Evolutionary conservation across 2,329 filamentous ascomycete genomes (phyloP).

Genomic region (Ciborinia camelliae): DNA sequence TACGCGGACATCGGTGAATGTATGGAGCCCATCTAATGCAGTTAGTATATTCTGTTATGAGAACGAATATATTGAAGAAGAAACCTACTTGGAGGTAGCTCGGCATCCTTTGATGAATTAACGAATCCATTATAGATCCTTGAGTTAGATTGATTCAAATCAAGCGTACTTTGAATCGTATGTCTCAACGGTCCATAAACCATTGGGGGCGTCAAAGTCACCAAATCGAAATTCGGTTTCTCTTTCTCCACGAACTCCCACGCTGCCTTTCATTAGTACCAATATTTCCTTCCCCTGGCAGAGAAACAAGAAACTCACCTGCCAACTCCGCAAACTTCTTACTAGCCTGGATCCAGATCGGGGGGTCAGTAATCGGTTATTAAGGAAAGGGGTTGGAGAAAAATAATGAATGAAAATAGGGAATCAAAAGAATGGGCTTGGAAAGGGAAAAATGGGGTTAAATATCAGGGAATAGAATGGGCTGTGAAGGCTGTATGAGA

Average conservation of each 20-base stretch:
- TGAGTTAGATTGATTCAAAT: slow-evolving; percentile 68
- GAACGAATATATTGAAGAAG: not conserved
- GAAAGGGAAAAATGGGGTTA: too few species aligned
- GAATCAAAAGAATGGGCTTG: too few species aligned
- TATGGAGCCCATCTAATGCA: slow-evolving; percentile 38
- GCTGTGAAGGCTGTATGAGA: too few species aligned
- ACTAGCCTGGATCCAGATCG: too few species aligned
- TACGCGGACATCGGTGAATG: slow-evolving; percentile 49
- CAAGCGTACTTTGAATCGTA: slow-evolving; percentile 56
- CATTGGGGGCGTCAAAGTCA: slow-evolving; percentile 58
- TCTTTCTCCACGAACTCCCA: slow-evolving; percentile 58
- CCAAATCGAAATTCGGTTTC: slow-evolving; percentile 53
- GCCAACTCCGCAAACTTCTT: slow-evolving; percentile 65
- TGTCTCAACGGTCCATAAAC: slow-evolving; percentile 61
- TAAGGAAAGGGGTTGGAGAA: too few species aligned
- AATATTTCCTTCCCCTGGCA: not conserved
- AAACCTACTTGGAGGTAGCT: slow-evolving; percentile 42
- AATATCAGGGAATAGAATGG: too few species aligned
- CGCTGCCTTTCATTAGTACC: slow-evolving; percentile 37
- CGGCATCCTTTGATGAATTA: slow-evolving; percentile 50
- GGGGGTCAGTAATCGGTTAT: too few species aligned
- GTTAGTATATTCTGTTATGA: not conserved
- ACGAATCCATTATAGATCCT: slow-evolving; percentile 49
- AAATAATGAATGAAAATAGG: too few species aligned
- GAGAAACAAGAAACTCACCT: slow-evolving; percentile 20